These are phyloP conservation scores for Ajuga chamaepitys DNA, from an alignment of 257 asterid genomes.

Conservation along the genomic window DNA sequence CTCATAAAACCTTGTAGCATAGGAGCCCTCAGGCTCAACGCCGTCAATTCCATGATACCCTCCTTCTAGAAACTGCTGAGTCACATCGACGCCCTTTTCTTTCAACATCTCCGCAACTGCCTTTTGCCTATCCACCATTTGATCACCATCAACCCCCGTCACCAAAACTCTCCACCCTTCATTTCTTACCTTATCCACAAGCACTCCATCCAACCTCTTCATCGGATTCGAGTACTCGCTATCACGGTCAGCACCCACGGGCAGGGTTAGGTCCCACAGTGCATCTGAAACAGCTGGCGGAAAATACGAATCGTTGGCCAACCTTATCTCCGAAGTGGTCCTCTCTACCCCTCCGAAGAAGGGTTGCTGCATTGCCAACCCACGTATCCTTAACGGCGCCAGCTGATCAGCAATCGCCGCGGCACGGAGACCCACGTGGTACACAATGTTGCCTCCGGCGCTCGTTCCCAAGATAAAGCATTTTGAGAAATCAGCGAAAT, in stretches of 20 bases:
- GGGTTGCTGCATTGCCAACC: slow-evolving; percentile 21
- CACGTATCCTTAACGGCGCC: slow-evolving; percentile 19
- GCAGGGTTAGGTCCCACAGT: slow-evolving; percentile 35
- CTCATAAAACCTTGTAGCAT: not conserved
- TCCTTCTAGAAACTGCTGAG: slow-evolving; percentile 20
- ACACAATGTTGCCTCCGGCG: slow-evolving; percentile 44
- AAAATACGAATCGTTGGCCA: slow-evolving; percentile 5
- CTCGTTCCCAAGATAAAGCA: slow-evolving; percentile 50
- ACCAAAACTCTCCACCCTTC: slow-evolving; percentile 22
- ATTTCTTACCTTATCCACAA: slow-evolving; percentile 16
- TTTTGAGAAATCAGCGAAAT: slow-evolving; percentile 33
- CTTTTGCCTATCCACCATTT: slow-evolving; percentile 25
- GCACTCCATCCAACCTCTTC: too few relatives aligned
- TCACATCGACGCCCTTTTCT: slow-evolving; percentile 22
- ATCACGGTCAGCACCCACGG: slow-evolving; percentile 36
- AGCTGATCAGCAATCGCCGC: slow-evolving; percentile 3
- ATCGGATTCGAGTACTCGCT: slow-evolving; percentile 32
- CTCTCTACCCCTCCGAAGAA: slow-evolving; percentile 40
- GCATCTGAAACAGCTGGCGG: slow-evolving; percentile 19
- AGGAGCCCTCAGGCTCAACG: slow-evolving; percentile 16
- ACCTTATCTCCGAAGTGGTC: slow-evolving; percentile 33
- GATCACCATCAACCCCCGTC: slow-evolving; percentile 30
- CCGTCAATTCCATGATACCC: slow-evolving; percentile 37
- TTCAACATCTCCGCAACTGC: too few relatives aligned
- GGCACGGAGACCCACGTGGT: slow-evolving; percentile 25